These are phyloP conservation scores for Entophlyctis luteolus DNA, from an alignment of 192 early-diverging fungal species.

Conservation along the genomic window DNA sequence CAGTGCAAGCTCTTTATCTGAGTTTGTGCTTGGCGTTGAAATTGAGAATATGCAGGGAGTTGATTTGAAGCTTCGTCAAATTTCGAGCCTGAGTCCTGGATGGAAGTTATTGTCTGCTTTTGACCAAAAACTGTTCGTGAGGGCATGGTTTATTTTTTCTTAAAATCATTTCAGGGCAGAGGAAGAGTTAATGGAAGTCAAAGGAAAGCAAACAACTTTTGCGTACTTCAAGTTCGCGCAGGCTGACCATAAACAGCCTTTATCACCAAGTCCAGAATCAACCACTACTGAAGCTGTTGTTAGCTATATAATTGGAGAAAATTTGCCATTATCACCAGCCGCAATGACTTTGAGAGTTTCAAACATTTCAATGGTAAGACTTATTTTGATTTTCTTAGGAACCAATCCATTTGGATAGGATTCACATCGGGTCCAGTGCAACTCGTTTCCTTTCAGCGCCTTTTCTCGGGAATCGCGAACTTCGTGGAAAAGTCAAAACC, in stretches of 20 bases:
- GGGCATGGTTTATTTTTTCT: background rate
- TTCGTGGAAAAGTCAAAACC: constrained; percentile 63
- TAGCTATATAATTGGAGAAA: constrained; percentile 41
- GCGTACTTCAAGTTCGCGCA: constrained; percentile 45
- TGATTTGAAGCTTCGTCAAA: constrained; percentile 62
- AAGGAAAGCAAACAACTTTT: constrained; percentile 42
- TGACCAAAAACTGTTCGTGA: constrained; percentile 7
- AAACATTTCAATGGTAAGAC: constrained; percentile 35
- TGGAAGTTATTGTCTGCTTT: constrained; percentile 65
- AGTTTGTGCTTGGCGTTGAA: constrained; percentile 91
- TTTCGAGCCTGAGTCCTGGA: constrained; percentile 65
- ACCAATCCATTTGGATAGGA: background rate
- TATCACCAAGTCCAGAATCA: constrained; percentile 36
- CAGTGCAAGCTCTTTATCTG: constrained; percentile 66
- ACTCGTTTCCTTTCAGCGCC: constrained; percentile 59
- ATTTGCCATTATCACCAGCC: constrained; percentile 24
- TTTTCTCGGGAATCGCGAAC: constrained; percentile 69
- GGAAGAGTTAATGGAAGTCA: constrained; percentile 5
- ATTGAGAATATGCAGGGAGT: constrained; percentile 71
- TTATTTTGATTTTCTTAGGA: background rate
- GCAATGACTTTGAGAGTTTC: constrained; percentile 45
- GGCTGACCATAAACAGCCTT: background rate
- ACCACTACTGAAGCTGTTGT: constrained; percentile 51
- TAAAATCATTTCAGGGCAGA: background rate
- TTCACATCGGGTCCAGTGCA: constrained; percentile 51